phyloP scores from a whole-genome alignment of 2,329 filamentous ascomycete species.

The Colletotrichum sp. region DNA sequence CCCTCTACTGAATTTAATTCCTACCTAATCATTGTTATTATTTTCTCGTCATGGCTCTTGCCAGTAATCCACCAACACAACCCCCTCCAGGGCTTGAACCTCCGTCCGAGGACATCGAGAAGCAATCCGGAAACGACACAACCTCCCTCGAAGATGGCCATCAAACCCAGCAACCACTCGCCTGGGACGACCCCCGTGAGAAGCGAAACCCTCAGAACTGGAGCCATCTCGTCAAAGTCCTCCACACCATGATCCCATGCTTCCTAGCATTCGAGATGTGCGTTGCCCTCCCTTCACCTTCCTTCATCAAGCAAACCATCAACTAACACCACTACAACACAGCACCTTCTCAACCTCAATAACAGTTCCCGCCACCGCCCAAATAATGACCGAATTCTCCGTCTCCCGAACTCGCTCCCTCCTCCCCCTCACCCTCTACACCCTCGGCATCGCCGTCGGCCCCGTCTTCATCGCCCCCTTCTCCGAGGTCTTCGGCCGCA shows the following conservation, averaged over 20 bases:
- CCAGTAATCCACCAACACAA: neutral
- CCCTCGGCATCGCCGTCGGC: slow-evolving; percentile 76
- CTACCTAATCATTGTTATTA: neutral
- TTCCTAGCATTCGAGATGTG: slow-evolving; percentile 21
- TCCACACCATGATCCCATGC: slow-evolving; percentile 21
- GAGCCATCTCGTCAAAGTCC: neutral
- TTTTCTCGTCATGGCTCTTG: neutral
- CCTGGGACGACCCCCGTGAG: slow-evolving; percentile 18
- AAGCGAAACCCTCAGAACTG: slow-evolving; percentile 21
- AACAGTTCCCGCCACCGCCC: slow-evolving; percentile 7
- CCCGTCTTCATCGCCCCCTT: slow-evolving; percentile 81
- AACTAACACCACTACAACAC: neutral
- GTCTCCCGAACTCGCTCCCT: slow-evolving; percentile 15
- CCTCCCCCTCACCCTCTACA: slow-evolving; percentile 65
- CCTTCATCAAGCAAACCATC: neutral
- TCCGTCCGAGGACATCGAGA: neutral
- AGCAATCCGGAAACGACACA: neutral
- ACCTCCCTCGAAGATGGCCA: neutral
- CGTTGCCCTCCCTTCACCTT: neutral
- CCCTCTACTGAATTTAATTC: neutral
- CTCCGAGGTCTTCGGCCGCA: slow-evolving; percentile 69
- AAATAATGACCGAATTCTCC: slow-evolving; percentile 15
- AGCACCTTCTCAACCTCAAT: slow-evolving; percentile 21
- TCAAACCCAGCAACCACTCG: neutral
- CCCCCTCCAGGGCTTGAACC: neutral